Conservation (phyloP, 305 asterid species). For the Fraxinus greggii region DNA sequence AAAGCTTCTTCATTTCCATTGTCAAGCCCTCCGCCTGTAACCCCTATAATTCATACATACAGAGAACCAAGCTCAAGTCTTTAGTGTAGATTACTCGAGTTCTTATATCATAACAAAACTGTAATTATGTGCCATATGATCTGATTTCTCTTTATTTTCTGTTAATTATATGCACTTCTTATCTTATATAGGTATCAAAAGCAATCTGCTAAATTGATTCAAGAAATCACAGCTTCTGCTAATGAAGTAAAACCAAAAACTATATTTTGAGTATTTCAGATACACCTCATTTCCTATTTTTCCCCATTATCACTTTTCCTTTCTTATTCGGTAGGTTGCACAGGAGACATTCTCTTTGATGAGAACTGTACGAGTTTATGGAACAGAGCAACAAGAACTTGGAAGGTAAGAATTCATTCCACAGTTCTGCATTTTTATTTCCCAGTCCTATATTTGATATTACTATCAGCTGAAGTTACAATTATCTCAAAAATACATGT, state of each 20-base stretch:
- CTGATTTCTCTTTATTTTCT: conserved; percentile 8
- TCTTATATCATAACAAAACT: not conserved
- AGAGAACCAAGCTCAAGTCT: not conserved
- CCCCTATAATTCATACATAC: not conserved
- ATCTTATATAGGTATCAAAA: conserved; percentile 73
- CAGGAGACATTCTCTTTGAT: conserved; percentile 94
- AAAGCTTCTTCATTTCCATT: not conserved
- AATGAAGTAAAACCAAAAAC: conserved; percentile 66
- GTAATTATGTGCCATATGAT: not conserved
- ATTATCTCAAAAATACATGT: not conserved
- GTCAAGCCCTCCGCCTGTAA: not conserved
- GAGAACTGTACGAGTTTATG: conserved; percentile 93
- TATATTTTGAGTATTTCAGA: conserved; percentile 9
- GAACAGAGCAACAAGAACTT: conserved; percentile 85
- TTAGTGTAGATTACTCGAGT: not conserved
- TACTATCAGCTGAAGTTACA: conserved; percentile 20
- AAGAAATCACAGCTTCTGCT: conserved; percentile 90
- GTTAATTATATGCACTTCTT: conserved; percentile 3
- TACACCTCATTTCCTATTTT: conserved; percentile 6
- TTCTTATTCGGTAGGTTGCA: conserved; percentile 61
- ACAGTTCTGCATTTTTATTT: conserved; percentile 7
- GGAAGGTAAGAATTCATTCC: conserved; percentile 48
- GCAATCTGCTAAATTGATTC: conserved; percentile 86
- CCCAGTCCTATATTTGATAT: conserved; percentile 2
- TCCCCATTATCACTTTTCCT: conserved; percentile 9